Conservation (phyloP, 306 rosid genomes). For the Sechiopsis laciniata region DNA sequence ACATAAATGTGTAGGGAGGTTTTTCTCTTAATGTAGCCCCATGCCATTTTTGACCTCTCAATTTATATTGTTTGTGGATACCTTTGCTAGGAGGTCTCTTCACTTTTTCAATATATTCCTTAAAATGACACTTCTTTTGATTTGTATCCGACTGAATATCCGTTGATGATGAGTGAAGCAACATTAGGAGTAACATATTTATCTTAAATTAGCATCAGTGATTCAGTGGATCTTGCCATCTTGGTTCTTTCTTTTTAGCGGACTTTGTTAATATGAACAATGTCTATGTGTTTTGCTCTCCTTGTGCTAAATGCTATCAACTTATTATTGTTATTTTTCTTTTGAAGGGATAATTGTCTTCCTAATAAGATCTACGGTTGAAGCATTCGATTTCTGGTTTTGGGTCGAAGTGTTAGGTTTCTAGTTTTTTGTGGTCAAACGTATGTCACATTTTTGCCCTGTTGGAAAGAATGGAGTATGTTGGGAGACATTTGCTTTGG, state of each 20-base stretch:
- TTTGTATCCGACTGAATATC: no score
- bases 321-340: not conserved
- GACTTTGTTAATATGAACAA: not conserved
- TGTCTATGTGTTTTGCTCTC: not conserved
- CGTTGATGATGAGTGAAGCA: no score
- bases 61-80: no score
- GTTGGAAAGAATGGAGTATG: no score
- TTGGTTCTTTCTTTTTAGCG: not conserved
- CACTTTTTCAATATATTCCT: no score
- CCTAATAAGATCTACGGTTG: not conserved
- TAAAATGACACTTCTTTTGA: no score
- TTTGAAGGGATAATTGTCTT: constrained; percentile 1
- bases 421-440: not conserved
- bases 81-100: no score
- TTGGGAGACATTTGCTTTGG: no score
- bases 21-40: no score
- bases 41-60: no score
- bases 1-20: no score
- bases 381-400: not conserved
- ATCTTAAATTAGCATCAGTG: not conserved
- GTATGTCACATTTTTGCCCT: not conserved
- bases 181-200: no score
- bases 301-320: not conserved
- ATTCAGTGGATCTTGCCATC: not conserved
- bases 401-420: not conserved